phyloP scores from a whole-genome alignment of 139 green algal species.

The Chlorella sp. region DNA sequence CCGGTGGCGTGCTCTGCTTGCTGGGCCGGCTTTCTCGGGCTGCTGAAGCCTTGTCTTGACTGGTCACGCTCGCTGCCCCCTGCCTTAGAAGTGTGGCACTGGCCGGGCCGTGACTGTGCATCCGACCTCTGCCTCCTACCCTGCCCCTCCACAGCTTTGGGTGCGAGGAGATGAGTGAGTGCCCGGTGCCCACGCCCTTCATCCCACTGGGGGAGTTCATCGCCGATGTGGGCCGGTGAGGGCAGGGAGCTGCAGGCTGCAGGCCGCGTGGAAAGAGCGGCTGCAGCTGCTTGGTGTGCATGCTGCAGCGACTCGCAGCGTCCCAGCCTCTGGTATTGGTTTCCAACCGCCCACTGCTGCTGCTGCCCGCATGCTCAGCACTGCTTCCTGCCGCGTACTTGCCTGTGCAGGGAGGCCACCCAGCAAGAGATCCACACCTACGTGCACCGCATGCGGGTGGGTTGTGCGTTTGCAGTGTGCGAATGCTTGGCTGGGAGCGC shows the following conservation, averaged over 20 bases:
- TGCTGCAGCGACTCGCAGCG: too few species aligned
- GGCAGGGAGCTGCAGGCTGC: not conserved
- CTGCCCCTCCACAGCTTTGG: constrained; percentile 36
- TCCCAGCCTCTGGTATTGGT: too few species aligned
- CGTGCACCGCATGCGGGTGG: constrained; percentile 61
- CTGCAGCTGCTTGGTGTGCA: too few species aligned
- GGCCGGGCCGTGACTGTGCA: too few species aligned
- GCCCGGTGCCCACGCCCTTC: constrained; percentile 68
- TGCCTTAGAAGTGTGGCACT: too few species aligned
- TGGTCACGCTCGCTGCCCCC: too few species aligned
- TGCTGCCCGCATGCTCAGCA: not conserved
- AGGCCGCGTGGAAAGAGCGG: too few species aligned
- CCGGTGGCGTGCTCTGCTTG: too few species aligned
- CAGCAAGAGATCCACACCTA: constrained; percentile 63
- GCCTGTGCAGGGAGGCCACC: not conserved
- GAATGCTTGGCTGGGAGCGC: too few species aligned
- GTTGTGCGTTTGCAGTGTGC: not conserved
- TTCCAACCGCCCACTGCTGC: not conserved
- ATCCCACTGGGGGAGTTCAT: constrained; percentile 75
- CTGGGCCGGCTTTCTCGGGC: too few species aligned
- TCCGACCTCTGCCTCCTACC: too few species aligned
- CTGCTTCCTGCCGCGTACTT: not conserved
- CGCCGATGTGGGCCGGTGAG: constrained; percentile 45
- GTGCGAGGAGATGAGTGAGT: constrained; percentile 67
- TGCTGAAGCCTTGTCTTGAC: too few species aligned